Evolutionary conservation across 108 stramenopile species (phyloP).

Genomic region (Cyclotella atomus): DNA sequence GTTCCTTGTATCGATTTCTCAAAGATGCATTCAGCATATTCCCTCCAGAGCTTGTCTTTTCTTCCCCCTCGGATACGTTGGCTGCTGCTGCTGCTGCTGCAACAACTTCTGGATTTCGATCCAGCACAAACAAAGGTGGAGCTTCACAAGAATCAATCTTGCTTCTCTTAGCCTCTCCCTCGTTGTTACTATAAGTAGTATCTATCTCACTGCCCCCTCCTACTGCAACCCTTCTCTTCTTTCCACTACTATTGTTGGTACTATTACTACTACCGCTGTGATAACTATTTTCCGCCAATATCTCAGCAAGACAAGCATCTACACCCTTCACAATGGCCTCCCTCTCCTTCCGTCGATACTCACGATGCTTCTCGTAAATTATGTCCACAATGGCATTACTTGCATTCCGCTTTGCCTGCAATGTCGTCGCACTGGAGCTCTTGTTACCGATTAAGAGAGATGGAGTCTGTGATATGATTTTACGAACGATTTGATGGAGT

Average conservation of each 20-base stretch:
- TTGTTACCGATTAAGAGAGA: conserved; percentile 27
- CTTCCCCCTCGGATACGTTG: conserved; percentile 28
- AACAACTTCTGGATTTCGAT: not conserved
- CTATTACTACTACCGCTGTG: not conserved
- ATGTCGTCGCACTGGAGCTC: conserved; percentile 3
- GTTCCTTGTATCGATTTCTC: conserved; percentile 66
- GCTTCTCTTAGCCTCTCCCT: not conserved
- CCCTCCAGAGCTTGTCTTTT: no score
- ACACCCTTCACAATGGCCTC: conserved; percentile 53
- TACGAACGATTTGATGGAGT: conserved; percentile 39
- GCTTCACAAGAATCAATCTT: not conserved
- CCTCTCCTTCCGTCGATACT: conserved; percentile 75
- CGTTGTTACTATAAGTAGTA: not conserved
- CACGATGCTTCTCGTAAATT: conserved; percentile 56
- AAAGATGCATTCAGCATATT: conserved; percentile 77
- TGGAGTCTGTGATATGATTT: conserved; percentile 32
- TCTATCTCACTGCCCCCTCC: conserved; percentile 28
- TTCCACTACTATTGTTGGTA: not conserved
- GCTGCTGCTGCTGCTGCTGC: not conserved
- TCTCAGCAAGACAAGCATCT: conserved; percentile 46
- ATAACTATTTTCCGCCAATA: not conserved
- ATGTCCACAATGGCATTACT: conserved; percentile 15
- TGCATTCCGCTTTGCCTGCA: conserved; percentile 21
- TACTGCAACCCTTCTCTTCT: conserved; percentile 32
- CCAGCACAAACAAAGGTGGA: not conserved